Evolutionary conservation across 2,329 filamentous ascomycete genomes (phyloP), one percentile per base, ranked within the genome.

Genomic region (Colletotrichum shisoi): DNA sequence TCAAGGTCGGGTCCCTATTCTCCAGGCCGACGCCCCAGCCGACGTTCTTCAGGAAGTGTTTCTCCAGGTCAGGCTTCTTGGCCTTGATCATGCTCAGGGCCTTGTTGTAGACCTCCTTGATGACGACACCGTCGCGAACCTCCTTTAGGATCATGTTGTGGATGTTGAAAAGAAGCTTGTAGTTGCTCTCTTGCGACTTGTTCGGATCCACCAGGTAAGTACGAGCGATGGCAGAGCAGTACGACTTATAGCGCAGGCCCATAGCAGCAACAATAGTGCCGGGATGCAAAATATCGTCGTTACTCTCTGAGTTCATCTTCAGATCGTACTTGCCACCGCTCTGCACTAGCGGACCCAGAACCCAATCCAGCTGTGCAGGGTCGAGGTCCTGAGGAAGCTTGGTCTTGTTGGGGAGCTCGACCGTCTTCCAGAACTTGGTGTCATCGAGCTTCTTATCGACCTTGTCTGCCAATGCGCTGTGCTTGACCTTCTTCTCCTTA

Each of bases 161-260:
- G 13, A 98, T 88, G 58, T 88, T 87, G 61, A 92, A 83, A 4
- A 99, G 85, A 17, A 97, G 87, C 74, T 94, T 96, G 83, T 99
- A 99, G 75, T 94, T 95, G 76, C 86, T 90, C 79, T 98, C 95
- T 76, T 99, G 95, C 0, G 91, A 88, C 79, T 97, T 98, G 80
- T 95, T 97, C 17, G 96, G 96, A 73, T 98, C 96, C 53, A 99
- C 94, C 69, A 99, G 85, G 78, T 97, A 99, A 8, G 96, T 98
- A 71, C 95, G 89, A 13, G 91, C 93, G 72, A 99, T 93, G 68
- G 93, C 87, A 2, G 94, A 96, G 76, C 92, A 94, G 79, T 99
- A 99, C 1, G 93, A 96, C 80, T 95, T 95, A 81, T 99, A 99
- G 71, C 95, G 88, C 69, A 99, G 85, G 60, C 95, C 95, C 79